Evolutionary conservation across 345 rosid genomes (phyloP).

Genomic region (Kandelia obovata): DNA sequence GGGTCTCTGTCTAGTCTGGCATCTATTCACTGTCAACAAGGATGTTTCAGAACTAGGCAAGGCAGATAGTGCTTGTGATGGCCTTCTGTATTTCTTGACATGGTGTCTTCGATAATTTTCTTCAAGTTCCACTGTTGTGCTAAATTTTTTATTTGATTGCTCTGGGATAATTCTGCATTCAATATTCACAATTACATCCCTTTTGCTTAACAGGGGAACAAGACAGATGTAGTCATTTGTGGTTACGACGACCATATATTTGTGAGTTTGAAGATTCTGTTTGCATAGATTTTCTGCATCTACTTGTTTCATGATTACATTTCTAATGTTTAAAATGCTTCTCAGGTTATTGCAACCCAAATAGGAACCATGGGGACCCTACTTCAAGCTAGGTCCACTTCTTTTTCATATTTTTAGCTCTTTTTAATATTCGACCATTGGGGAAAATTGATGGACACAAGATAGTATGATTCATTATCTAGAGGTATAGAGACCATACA

Average conservation of each 20-base stretch:
- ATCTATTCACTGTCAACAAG: too few relatives aligned
- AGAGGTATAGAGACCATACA: too few relatives aligned
- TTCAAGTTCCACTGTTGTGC: background rate
- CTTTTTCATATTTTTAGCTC: background rate
- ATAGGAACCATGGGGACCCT: constrained; percentile 88
- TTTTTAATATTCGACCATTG: too few relatives aligned
- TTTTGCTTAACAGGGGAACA: constrained; percentile 59
- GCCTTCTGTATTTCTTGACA: background rate
- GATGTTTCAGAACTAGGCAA: too few relatives aligned
- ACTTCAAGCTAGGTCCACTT: constrained; percentile 66
- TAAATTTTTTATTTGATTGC: background rate
- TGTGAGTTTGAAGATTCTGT: constrained; percentile 47
- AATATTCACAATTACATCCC: constrained; percentile 2
- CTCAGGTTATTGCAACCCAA: constrained; percentile 81
- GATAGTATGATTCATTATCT: too few relatives aligned
- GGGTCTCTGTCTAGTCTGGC: too few relatives aligned
- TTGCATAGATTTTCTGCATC: background rate
- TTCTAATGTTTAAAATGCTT: constrained; percentile 22
- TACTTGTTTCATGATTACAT: background rate
- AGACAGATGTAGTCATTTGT: constrained; percentile 72
- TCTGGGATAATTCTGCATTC: background rate
- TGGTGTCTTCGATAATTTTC: background rate
- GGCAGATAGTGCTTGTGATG: too few relatives aligned
- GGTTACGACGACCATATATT: constrained; percentile 72
- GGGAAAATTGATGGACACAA: too few relatives aligned